phyloP scores from a whole-genome alignment of 768 basidiomycete species.

The Pilatotrama ljubarskyi region DNA sequence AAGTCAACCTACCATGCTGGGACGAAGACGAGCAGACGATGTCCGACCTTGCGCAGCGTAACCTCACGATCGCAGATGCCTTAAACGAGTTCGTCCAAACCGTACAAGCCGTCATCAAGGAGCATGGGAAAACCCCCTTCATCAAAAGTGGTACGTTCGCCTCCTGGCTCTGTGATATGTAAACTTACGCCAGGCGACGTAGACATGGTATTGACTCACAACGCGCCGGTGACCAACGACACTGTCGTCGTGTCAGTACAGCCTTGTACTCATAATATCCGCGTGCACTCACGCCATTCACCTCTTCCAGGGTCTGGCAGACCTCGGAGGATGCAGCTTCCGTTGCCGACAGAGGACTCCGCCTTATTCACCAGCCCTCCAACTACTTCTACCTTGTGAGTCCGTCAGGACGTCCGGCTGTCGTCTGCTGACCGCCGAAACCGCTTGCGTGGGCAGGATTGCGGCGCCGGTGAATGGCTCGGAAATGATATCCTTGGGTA shows the following conservation, averaged over 20 bases:
- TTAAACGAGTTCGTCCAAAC: slow-evolving; percentile 60
- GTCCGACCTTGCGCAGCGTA: slow-evolving; percentile 47
- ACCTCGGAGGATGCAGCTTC: slow-evolving; percentile 58
- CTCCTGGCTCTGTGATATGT: not conserved
- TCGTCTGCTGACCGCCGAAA: not conserved
- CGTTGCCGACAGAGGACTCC: slow-evolving; percentile 58
- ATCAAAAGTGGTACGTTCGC: slow-evolving; percentile 72
- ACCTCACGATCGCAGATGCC: slow-evolving; percentile 61
- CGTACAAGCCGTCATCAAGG: slow-evolving; percentile 56
- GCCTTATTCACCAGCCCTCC: slow-evolving; percentile 66
- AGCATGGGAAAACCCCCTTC: slow-evolving; percentile 68
- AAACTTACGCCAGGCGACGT: not conserved
- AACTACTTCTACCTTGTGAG: slow-evolving; percentile 75
- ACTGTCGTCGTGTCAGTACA: slow-evolving; percentile 54
- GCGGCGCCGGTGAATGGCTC: slow-evolving; percentile 72
- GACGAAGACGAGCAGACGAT: slow-evolving; percentile 60
- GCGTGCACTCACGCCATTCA: too few species aligned
- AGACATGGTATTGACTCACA: slow-evolving; percentile 40
- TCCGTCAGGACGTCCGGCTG: not conserved
- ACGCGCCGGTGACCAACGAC: slow-evolving; percentile 35
- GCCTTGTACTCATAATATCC: slow-evolving; percentile 1
- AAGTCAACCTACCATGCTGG: slow-evolving; percentile 72
- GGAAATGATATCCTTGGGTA: slow-evolving; percentile 44
- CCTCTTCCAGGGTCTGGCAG: slow-evolving; percentile 61
- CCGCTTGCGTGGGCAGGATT: slow-evolving; percentile 43